Percentiles rank a stretch among this genome's conserved stretches.
phyloP scores from a whole-genome alignment of 106 monocot genomes.

The Xerophyta viscosa region DNA sequence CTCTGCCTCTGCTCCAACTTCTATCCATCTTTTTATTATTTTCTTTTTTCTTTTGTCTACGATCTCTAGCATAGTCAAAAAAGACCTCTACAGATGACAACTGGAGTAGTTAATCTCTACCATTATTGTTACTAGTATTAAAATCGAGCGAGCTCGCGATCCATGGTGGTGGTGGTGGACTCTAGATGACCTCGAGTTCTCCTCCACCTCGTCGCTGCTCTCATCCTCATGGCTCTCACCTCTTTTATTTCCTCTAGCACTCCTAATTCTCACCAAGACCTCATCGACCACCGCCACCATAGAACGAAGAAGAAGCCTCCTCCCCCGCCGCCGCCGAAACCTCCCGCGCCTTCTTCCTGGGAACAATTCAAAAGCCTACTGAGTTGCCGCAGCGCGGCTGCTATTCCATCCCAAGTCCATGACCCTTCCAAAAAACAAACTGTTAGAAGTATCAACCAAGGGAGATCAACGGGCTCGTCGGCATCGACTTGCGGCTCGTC shows the following conservation, averaged over 20 bases:
- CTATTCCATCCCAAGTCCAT: conserved; percentile 22
- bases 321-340: background rate
- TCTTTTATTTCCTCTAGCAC: conserved; percentile 22
- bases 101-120: no score
- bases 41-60: background rate
- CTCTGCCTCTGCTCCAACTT: background rate
- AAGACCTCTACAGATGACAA: background rate
- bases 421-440: conserved; percentile 26
- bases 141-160: background rate
- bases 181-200: background rate
- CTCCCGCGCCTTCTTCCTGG: conserved; percentile 40
- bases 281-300: conserved; percentile 8
- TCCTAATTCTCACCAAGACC: conserved; percentile 1
- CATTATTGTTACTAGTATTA: no score
- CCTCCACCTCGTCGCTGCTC: conserved; percentile 4
- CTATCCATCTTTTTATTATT: background rate
- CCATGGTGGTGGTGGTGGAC: no score
- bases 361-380: conserved; percentile 74
- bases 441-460: background rate
- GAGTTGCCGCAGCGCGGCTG: conserved; percentile 37
- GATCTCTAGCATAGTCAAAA: background rate
- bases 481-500: conserved; percentile 42
- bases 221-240: conserved; percentile 28
- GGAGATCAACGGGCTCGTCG: background rate
- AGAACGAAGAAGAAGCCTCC: conserved; percentile 6